These are phyloP conservation scores for Umbelopsis sp. DNA, from an alignment of 192 early-diverging fungal genomes.

Conservation along the genomic window DNA sequence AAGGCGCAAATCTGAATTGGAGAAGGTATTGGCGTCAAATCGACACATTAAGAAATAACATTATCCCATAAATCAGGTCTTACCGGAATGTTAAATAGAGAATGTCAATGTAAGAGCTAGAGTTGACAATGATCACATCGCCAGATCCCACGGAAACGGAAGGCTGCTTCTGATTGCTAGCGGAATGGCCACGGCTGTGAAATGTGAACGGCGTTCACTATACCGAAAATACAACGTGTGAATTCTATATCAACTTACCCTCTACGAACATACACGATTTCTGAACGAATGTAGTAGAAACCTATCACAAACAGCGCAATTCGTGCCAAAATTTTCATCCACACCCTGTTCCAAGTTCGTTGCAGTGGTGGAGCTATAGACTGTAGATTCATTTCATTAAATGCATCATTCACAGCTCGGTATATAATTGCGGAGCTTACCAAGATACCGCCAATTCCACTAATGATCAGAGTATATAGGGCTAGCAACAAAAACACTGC, in stretches of 20 bases:
- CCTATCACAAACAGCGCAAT: slow-evolving; percentile 67
- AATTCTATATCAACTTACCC: slow-evolving; percentile 50
- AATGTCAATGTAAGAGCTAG: slow-evolving; percentile 82
- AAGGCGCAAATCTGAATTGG: slow-evolving; percentile 55
- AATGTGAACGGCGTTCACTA: neutral
- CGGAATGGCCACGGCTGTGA: slow-evolving; percentile 26
- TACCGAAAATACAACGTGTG: too few species aligned
- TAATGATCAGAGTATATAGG: slow-evolving; percentile 47
- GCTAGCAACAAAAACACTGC: slow-evolving; percentile 37
- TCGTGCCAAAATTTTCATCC: slow-evolving; percentile 48
- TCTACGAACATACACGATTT: slow-evolving; percentile 63
- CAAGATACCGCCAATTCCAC: slow-evolving; percentile 45
- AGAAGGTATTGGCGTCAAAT: neutral
- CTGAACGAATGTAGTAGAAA: slow-evolving; percentile 72
- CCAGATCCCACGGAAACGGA: slow-evolving; percentile 49
- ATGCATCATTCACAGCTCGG: neutral
- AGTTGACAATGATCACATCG: slow-evolving; percentile 81
- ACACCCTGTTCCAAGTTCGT: slow-evolving; percentile 36
- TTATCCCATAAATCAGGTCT: neutral
- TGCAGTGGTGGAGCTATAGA: slow-evolving; percentile 27
- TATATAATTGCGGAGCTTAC: slow-evolving; percentile 25
- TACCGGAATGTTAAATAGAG: slow-evolving; percentile 72
- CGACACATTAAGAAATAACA: too few species aligned
- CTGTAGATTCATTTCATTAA: slow-evolving; percentile 13
- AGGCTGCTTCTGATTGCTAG: slow-evolving; percentile 23